Evolutionary conservation across 208 protist species (phyloP).

Genomic region (Trypanosoma lewisi): DNA sequence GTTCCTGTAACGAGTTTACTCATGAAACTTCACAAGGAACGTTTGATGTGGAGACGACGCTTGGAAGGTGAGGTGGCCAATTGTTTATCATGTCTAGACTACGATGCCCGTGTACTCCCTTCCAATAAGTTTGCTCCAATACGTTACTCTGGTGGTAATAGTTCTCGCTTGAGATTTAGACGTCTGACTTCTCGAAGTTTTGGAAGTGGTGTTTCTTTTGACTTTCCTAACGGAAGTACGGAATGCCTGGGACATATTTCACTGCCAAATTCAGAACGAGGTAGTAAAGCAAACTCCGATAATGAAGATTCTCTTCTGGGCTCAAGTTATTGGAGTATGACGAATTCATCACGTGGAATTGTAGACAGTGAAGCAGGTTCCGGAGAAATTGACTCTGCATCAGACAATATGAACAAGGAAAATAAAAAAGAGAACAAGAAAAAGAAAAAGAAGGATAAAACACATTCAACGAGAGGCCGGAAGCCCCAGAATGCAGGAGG

Average conservation of each 20-base stretch:
- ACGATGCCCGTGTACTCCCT: slow-evolving; percentile 32
- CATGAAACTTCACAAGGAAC: slow-evolving; percentile 29
- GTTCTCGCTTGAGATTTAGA: neutral
- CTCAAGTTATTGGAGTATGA: neutral
- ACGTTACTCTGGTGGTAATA: neutral
- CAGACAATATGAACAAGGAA: no score
- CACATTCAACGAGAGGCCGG: no score
- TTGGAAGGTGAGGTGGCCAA: slow-evolving; percentile 49
- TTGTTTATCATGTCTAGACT: slow-evolving; percentile 47
- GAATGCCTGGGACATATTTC: neutral
- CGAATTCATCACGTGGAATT: neutral
- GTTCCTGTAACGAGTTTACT: slow-evolving; percentile 44
- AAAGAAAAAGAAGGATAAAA: no score
- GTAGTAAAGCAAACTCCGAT: neutral
- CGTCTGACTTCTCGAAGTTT: neutral
- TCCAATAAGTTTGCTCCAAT: neutral
- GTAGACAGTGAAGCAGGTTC: no score
- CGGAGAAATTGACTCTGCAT: no score
- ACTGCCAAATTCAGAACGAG: neutral
- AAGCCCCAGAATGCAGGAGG: no score
- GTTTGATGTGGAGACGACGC: slow-evolving; percentile 37
- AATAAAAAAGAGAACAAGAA: no score
- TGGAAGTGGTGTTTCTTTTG: neutral
- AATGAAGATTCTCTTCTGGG: neutral
- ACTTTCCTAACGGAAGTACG: neutral